Evolutionary conservation across 805 yeast species (phyloP), one percentile per base, ranked within the genome.

Genomic region (Saccharomycopsis oosterbeekiorum): DNA sequence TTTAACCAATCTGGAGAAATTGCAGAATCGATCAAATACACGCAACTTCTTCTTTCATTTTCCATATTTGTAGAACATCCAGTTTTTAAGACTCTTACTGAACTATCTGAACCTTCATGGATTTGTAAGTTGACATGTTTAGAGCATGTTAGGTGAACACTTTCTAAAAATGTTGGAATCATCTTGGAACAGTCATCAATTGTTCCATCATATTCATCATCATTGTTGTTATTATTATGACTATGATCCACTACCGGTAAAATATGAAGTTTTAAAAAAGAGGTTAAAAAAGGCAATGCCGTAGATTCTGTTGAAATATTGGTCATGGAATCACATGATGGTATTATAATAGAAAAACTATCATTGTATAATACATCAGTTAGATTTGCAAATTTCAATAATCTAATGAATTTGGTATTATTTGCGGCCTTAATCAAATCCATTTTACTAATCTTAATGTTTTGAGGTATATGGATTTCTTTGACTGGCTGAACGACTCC

Each of bases 401-500:
- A 36, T 85, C 76, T 9, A 78, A 77, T 19, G 76, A 56, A 65
- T 19, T 39, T 57, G 0, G 69, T 64, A 39, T 84, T 78, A 21
- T 78, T 80, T 1, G 86, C 81, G 0, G 88, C 77, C 2, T 68
- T 68, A 9, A 90, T 73, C 59, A 92, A 75, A 60, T 89, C 86
- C 2, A 63, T 56, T 11, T 86, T 70, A 0, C 84, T 68, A 2
- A 92, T 79, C 6, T 76, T 70, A 37, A 92, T 70, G 26, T 74
- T 71, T 0, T 73, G 70, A 0, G 97, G 96, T 15, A 88, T 73
- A 2, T 81, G 65, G 1, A 88, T 75, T 4, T 78, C 71, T 42
- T 78, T 74, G 12, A 88, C 74, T 1, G 92, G 84, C 69, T 89
- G 97, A 1, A 88, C 82, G 0, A 92, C 96, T 1, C 98, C 98